phyloP scores from a whole-genome alignment of 805 yeast genomes.

The Suhomyces tanzawaensis region DNA sequence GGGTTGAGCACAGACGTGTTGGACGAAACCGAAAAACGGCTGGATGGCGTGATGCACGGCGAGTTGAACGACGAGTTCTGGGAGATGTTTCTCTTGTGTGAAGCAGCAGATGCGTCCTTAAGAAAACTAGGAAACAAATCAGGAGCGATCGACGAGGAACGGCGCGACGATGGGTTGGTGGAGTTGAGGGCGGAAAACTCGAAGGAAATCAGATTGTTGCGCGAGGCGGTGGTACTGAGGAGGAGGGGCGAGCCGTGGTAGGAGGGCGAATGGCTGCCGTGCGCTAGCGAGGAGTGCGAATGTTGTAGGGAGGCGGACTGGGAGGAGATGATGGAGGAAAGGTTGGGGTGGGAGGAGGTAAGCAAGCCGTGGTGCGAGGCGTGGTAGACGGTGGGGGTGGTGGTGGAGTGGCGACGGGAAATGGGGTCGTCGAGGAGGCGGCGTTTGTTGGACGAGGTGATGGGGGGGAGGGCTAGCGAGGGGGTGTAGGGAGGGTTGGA shows the following conservation, averaged over 20 bases:
- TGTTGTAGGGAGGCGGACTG: not conserved
- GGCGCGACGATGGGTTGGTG: conserved; percentile 31
- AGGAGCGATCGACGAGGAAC: conserved; percentile 40
- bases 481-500: conserved; percentile 9
- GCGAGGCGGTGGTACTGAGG: conserved; percentile 31
- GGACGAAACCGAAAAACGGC: conserved; percentile 23
- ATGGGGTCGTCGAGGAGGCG: conserved; percentile 15
- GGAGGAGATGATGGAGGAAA: conserved; percentile 6
- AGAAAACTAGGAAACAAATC: conserved; percentile 43
- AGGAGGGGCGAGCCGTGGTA: conserved; percentile 31
- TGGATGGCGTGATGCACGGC: conserved; percentile 24
- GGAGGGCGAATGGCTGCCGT: conserved; percentile 25
- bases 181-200: conserved; percentile 20
- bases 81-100: conserved; percentile 28
- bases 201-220: conserved; percentile 41
- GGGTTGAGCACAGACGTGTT: conserved; percentile 7
- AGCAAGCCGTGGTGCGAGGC: conserved; percentile 2
- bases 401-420: conserved; percentile 14
- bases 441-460: conserved; percentile 12
- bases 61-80: conserved; percentile 32
- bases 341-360: conserved; percentile 13
- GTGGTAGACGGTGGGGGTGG: conserved; percentile 8
- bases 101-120: conserved; percentile 7
- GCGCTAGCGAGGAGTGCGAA: conserved; percentile 1
- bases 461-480: conserved; percentile 12